These are phyloP conservation scores for Zelopaecilomyces penicillatus DNA, from an alignment of 2,329 filamentous ascomycete species.

Conservation along the genomic window DNA sequence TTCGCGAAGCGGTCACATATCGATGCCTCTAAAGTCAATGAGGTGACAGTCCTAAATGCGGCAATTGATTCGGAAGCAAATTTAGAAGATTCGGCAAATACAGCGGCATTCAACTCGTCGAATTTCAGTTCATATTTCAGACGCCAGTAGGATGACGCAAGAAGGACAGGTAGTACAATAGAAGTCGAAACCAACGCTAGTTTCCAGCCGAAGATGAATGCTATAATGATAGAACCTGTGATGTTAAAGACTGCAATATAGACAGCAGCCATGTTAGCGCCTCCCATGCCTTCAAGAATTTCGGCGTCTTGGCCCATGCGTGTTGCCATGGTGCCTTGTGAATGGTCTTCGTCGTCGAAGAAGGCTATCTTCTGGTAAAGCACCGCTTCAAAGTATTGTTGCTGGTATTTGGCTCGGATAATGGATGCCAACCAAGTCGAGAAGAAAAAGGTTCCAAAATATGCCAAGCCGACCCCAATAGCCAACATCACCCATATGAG, in stretches of 20 bases:
- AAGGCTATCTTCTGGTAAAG: slow-evolving; percentile 50
- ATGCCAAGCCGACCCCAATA: slow-evolving; percentile 35
- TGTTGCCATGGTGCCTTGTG: slow-evolving; percentile 51
- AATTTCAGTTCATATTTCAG: slow-evolving; percentile 56
- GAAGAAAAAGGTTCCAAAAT: slow-evolving; percentile 2
- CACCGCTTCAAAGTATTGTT: slow-evolving; percentile 54
- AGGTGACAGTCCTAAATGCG: slow-evolving; percentile 63
- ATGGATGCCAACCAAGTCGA: slow-evolving; percentile 32
- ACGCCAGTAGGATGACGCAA: slow-evolving; percentile 41
- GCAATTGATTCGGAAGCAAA: slow-evolving; percentile 68
- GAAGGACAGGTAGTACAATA: slow-evolving; percentile 45
- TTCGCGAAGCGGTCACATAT: slow-evolving; percentile 54
- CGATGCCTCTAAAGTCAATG: slow-evolving; percentile 59
- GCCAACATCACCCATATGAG: slow-evolving; percentile 58
- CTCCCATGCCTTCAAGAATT: slow-evolving; percentile 54
- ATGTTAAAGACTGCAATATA: slow-evolving; percentile 58
- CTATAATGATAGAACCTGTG: slow-evolving; percentile 54
- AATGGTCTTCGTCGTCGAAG: slow-evolving; percentile 53
- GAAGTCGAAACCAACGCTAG: slow-evolving; percentile 59
- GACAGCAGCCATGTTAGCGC: slow-evolving; percentile 55
- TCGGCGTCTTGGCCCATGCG: slow-evolving; percentile 48
- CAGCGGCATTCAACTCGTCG: slow-evolving; percentile 57
- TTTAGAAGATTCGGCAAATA: slow-evolving; percentile 64
- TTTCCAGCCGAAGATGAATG: slow-evolving; percentile 71
- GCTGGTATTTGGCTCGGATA: slow-evolving; percentile 46